These are phyloP conservation scores for Isoetes taiwanensis DNA, from an alignment of 75 land plant species.

Conservation along the genomic window DNA sequence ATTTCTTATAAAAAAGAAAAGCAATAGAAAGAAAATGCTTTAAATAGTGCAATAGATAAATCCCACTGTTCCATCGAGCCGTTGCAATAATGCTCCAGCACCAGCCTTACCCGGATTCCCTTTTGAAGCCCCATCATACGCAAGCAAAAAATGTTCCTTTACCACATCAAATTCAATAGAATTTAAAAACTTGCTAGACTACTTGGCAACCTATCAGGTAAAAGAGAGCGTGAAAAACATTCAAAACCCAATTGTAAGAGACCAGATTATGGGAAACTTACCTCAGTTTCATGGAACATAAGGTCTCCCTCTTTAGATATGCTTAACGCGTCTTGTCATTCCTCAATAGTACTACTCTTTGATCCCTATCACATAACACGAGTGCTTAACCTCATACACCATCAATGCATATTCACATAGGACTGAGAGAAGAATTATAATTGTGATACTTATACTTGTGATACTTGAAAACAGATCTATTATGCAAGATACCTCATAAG, in stretches of 20 bases:
- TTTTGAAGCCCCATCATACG: slow-evolving; percentile 4
- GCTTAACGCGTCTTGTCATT: not conserved
- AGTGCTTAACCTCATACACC: too few species aligned
- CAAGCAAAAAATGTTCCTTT: not conserved
- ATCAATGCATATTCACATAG: too few species aligned
- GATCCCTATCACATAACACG: too few species aligned
- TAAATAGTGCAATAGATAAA: too few species aligned
- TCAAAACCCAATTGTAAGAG: too few species aligned
- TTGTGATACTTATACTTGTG: not conserved
- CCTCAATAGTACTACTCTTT: too few species aligned
- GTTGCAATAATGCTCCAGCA: slow-evolving; percentile 2
- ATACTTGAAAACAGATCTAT: too few species aligned
- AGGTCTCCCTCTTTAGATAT: not conserved
- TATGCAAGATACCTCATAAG: too few species aligned
- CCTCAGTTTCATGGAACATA: not conserved
- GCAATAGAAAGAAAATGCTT: too few species aligned
- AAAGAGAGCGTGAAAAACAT: not conserved
- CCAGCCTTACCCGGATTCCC: slow-evolving; percentile 6
- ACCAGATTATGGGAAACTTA: too few species aligned
- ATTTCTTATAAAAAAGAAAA: not conserved
- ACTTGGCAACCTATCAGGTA: not conserved
- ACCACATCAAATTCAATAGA: not conserved
- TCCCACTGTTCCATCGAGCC: not conserved
- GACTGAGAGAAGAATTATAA: not conserved
- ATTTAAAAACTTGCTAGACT: not conserved